phyloP scores from a whole-genome alignment of 2,329 filamentous ascomycete species.

The Teratosphaeria pseudoeucalypti region DNA sequence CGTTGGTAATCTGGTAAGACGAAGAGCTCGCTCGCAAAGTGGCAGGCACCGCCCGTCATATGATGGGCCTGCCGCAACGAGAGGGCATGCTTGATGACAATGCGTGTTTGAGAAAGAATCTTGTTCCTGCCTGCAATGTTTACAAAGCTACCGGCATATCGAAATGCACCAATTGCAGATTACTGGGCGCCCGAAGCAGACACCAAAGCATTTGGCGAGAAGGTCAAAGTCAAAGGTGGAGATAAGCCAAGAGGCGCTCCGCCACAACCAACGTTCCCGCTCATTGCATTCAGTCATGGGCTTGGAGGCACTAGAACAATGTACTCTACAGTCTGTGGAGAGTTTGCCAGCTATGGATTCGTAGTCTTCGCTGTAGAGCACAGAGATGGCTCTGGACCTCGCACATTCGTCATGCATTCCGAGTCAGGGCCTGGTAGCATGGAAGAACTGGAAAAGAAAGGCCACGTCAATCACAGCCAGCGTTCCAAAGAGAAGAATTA shows the following conservation, averaged over 20 bases:
- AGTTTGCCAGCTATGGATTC: conserved; percentile 57
- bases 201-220: conserved; percentile 29
- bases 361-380: conserved; percentile 57
- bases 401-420: conserved; percentile 50
- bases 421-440: conserved; percentile 28
- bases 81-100: conserved; percentile 44
- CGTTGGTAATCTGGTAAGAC: conserved; percentile 30
- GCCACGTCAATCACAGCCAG: conserved; percentile 15
- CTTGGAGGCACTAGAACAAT: conserved; percentile 53
- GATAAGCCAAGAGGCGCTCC: conserved; percentile 25
- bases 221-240: conserved; percentile 33
- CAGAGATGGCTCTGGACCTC: conserved; percentile 52
- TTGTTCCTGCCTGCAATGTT: conserved; percentile 51
- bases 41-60: neutral
- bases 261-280: conserved; percentile 44
- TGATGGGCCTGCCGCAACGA: conserved; percentile 23
- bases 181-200: conserved; percentile 37
- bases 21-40: neutral
- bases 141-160: conserved; percentile 54
- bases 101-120: conserved; percentile 52
- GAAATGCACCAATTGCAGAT: conserved; percentile 49
- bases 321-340: conserved; percentile 53
- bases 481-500: conserved; percentile 18
- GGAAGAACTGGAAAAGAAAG: conserved; percentile 18
- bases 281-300: conserved; percentile 58